Conservation (phyloP, 495 filamentous ascomycete species). For the Xylona heveae region DNA sequence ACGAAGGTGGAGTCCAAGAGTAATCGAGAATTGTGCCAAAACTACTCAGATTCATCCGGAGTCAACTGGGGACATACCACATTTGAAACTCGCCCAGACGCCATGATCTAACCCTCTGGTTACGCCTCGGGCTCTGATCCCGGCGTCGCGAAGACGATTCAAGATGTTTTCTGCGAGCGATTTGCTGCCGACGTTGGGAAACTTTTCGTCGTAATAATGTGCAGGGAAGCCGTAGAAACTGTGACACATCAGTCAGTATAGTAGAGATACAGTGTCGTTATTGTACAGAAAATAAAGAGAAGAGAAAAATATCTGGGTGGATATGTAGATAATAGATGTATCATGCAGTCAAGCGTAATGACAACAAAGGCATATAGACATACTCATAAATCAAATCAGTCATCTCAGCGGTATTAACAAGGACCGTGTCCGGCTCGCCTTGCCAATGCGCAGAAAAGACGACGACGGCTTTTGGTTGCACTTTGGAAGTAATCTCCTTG, state of each 20-base stretch:
- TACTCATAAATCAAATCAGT: conserved; percentile 70
- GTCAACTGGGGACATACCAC: conserved; percentile 17
- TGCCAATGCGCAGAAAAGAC: conserved; percentile 87
- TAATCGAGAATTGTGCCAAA: conserved; percentile 6
- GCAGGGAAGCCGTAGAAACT: conserved; percentile 64
- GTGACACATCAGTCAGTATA: conserved; percentile 6
- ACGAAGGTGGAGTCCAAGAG: conserved; percentile 10
- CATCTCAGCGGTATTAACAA: conserved; percentile 49
- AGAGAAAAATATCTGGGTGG: too few relatives aligned
- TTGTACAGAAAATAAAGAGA: too few relatives aligned
- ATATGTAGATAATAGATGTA: too few relatives aligned
- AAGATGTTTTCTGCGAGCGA: conserved; percentile 45
- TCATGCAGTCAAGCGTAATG: too few relatives aligned
- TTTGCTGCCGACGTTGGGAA: conserved; percentile 44
- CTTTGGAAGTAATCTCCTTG: conserved; percentile 55
- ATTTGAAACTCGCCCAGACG: conserved; percentile 54
- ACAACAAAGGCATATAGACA: conserved; percentile 9
- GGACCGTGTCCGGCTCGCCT: conserved; percentile 29
- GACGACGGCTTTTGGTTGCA: conserved; percentile 62
- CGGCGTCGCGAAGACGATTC: conserved; percentile 29
- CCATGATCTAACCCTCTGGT: conserved; percentile 63
- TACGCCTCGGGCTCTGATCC: conserved; percentile 41
- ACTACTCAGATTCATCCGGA: background rate
- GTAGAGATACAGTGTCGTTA: too few relatives aligned
- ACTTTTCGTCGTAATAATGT: conserved; percentile 41